Conservation (phyloP, 148 eudicot species). For the Simmondsia chinensis region DNA sequence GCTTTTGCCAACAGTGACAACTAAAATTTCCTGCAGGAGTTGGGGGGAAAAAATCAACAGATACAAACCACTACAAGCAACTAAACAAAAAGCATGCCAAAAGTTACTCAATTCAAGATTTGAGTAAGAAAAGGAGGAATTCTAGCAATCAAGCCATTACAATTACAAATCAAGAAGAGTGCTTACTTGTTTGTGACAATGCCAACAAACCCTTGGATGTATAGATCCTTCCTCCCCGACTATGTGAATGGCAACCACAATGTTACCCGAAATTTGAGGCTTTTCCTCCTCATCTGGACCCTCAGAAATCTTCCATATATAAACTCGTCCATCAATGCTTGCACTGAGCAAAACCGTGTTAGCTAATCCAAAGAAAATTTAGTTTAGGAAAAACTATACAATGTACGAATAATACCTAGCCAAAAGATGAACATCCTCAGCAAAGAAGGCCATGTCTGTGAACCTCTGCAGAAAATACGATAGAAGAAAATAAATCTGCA, state of each 20-base stretch:
- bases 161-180: background rate
- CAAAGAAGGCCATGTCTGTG: slow-evolving; percentile 98
- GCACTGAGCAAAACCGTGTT: slow-evolving; percentile 47
- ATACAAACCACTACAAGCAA: background rate
- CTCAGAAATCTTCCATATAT: slow-evolving; percentile 90
- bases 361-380: slow-evolving; percentile 10
- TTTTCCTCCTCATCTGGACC: slow-evolving; percentile 84
- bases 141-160: too few species aligned
- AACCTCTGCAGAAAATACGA: slow-evolving; percentile 56
- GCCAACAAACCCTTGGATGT: slow-evolving; percentile 99
- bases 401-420: slow-evolving; percentile 68
- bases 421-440: slow-evolving; percentile 97
- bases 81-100: background rate
- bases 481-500: background rate
- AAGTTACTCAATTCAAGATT: too few species aligned
- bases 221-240: slow-evolving; percentile 68
- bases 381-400: too few species aligned
- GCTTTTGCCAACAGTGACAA: slow-evolving; percentile 70
- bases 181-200: slow-evolving; percentile 92
- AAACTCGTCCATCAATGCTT: slow-evolving; percentile 89
- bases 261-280: slow-evolving; percentile 76
- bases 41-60: background rate
- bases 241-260: slow-evolving; percentile 71
- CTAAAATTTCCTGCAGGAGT: slow-evolving; percentile 69
- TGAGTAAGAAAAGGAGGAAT: too few species aligned